Evolutionary conservation across 2,329 filamentous ascomycete genomes (phyloP).

Genomic region (Domatiomyces globalis): DNA sequence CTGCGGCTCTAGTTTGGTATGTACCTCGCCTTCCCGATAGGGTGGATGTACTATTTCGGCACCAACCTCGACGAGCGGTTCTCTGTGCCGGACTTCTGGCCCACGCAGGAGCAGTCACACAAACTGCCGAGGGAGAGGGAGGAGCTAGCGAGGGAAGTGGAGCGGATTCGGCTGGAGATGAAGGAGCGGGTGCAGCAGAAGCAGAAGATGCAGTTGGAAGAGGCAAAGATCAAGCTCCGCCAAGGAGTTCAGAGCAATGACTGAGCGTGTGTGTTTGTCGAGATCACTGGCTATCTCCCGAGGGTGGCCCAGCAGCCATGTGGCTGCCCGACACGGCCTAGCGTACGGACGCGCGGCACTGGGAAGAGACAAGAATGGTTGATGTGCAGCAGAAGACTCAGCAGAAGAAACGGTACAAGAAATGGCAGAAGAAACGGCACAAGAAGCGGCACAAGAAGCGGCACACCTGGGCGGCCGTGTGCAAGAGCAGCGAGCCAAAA

Average conservation of each 20-base stretch:
- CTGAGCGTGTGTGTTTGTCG: background rate
- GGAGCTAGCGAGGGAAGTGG: constrained; percentile 59
- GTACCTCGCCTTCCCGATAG: constrained; percentile 98
- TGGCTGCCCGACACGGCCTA: background rate
- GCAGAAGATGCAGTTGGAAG: constrained; percentile 13
- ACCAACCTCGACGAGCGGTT: constrained; percentile 94
- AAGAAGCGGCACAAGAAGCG: background rate
- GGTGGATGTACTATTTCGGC: constrained; percentile 99
- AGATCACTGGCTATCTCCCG: background rate
- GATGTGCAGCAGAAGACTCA: background rate
- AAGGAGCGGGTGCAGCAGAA: constrained; percentile 24
- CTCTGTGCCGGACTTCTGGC: constrained; percentile 84
- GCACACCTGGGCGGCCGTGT: background rate
- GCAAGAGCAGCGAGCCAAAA: background rate
- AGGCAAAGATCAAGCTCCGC: constrained; percentile 1
- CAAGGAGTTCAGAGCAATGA: constrained; percentile 1
- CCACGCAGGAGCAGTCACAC: constrained; percentile 46
- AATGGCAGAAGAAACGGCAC: background rate
- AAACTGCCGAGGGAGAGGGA: constrained; percentile 40
- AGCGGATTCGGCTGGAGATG: constrained; percentile 35
- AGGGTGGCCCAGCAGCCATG: too few relatives aligned
- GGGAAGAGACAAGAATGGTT: background rate
- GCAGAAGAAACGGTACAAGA: background rate
- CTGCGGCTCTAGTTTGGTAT: constrained; percentile 64
- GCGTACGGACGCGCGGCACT: background rate